These are phyloP conservation scores for Aspergillus ochraceus DNA, from an alignment of 2,329 filamentous ascomycete species.

Conservation along the genomic window DNA sequence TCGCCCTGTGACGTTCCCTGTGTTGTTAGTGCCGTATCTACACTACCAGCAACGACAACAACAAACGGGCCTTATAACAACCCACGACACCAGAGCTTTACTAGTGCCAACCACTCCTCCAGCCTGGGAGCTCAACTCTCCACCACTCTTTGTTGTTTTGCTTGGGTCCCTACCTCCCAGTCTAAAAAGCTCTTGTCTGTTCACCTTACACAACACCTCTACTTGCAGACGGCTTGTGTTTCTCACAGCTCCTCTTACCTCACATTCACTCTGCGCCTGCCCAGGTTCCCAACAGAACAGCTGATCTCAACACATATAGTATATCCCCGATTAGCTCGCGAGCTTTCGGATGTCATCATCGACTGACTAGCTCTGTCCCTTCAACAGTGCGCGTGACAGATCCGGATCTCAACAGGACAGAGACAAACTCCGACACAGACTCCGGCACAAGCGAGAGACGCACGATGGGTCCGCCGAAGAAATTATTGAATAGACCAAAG, in stretches of 20 bases:
- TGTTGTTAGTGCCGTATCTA: background rate
- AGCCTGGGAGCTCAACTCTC: background rate
- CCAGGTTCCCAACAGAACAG: background rate
- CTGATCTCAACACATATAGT: background rate
- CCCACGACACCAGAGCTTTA: background rate
- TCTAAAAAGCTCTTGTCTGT: background rate
- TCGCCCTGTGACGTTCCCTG: background rate
- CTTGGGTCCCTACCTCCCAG: background rate
- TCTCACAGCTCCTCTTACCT: background rate
- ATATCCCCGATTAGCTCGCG: background rate
- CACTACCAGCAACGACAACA: background rate
- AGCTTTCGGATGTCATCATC: background rate
- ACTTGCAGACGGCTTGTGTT: background rate
- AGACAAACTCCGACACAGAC: background rate
- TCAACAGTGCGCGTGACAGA: background rate
- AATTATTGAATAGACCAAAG: conserved; percentile 25
- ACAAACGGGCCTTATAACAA: background rate
- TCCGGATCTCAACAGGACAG: background rate
- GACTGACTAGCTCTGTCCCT: background rate
- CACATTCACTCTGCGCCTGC: background rate
- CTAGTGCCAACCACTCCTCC: background rate
- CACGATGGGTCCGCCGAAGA: conserved; percentile 9
- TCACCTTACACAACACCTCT: background rate
- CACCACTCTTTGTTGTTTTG: background rate
- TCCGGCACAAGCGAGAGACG: background rate